phyloP scores from a whole-genome alignment of 805 yeast genomes.

The Grigorovia yakushimaensis region DNA sequence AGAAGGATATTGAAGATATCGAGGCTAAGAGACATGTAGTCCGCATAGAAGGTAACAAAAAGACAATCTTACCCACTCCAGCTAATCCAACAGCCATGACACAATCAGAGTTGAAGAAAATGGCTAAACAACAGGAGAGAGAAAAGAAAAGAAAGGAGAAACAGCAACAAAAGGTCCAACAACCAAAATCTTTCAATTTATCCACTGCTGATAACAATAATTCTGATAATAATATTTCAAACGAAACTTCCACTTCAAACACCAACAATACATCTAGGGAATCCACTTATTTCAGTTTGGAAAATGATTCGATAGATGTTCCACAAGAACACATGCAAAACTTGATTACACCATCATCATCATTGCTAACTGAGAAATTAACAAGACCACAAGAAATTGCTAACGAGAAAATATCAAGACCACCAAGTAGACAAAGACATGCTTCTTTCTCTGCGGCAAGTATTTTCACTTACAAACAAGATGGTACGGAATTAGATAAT shows the following conservation, averaged over 20 bases:
- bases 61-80: constrained; percentile 30
- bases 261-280: neutral
- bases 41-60: constrained; percentile 32
- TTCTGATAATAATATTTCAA: neutral
- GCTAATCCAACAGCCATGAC: constrained; percentile 22
- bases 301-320: neutral
- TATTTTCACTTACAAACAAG: constrained; percentile 27
- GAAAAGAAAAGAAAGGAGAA: neutral
- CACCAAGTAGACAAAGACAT: constrained; percentile 26
- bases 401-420: neutral
- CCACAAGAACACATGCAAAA: neutral
- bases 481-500: neutral
- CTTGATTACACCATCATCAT: neutral
- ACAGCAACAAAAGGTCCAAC: constrained; percentile 2
- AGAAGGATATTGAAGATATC: neutral
- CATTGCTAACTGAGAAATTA: neutral
- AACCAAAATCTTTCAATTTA: neutral
- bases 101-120: constrained; percentile 26
- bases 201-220: neutral
- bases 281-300: neutral
- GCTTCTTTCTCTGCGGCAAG: constrained; percentile 38
- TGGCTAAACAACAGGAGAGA: constrained; percentile 14
- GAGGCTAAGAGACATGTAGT: constrained; percentile 25
- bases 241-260: neutral
- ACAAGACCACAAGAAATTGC: neutral